Evolutionary conservation across 2,329 filamentous ascomycete species (phyloP).

Genomic region (Aspergillus pseudoterreus): DNA sequence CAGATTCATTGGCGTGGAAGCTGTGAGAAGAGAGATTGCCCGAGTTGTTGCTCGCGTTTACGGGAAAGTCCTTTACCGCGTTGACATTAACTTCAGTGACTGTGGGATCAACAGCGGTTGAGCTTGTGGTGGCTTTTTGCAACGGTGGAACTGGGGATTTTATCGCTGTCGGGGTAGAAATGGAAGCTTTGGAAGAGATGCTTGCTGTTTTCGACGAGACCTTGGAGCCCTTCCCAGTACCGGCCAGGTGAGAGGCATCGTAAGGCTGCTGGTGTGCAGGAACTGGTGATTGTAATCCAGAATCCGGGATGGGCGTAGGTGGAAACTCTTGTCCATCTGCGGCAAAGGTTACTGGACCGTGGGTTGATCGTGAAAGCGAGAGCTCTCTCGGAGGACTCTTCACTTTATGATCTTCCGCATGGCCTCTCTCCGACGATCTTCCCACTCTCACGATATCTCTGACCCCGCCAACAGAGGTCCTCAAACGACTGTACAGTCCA

Average conservation of each 20-base stretch:
- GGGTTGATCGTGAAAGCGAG: conserved; percentile 22
- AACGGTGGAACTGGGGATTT: conserved; percentile 38
- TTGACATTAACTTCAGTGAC: conserved; percentile 45
- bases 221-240: conserved; percentile 31
- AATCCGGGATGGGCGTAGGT: conserved; percentile 32
- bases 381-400: conserved; percentile 27
- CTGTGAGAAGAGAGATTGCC: conserved; percentile 28
- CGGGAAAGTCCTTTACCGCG: conserved; percentile 27
- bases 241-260: conserved; percentile 22
- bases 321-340: conserved; percentile 24
- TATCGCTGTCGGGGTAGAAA: conserved; percentile 32
- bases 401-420: conserved; percentile 20
- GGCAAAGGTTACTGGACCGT: conserved; percentile 17
- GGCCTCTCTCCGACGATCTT: conserved; percentile 27
- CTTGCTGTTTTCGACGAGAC: conserved; percentile 41
- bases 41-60: conserved; percentile 29
- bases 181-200: conserved; percentile 40
- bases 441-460: conserved; percentile 49
- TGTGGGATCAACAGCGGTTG: conserved; percentile 41
- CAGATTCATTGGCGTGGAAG: conserved; percentile 26
- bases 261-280: conserved; percentile 28
- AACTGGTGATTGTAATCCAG: conserved; percentile 36
- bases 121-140: conserved; percentile 29
- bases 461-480: conserved; percentile 72
- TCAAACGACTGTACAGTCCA: conserved; percentile 81